Evolutionary conservation across 2,329 filamentous ascomycete species (phyloP).

Genomic region (Elsinoe ampelina): DNA sequence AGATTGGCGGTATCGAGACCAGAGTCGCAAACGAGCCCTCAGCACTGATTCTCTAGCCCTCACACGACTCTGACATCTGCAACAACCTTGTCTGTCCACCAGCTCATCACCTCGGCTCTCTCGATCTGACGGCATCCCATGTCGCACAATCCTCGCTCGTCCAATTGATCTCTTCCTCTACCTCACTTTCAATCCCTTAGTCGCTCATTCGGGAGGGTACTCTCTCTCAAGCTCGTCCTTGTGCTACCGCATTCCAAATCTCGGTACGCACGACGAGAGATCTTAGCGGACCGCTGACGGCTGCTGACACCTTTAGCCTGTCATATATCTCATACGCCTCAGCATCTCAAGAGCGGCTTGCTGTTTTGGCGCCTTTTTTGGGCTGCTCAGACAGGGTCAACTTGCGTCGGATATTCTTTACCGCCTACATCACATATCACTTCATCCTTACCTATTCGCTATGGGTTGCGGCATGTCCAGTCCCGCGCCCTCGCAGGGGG

Average conservation of each 20-base stretch:
- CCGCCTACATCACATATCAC: background rate
- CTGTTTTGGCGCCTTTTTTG: too few relatives aligned
- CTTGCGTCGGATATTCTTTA: background rate
- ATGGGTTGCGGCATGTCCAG: constrained; percentile 4
- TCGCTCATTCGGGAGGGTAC: background rate
- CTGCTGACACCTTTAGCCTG: background rate
- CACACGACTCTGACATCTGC: background rate
- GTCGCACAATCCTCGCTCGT: background rate
- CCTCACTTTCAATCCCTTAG: background rate
- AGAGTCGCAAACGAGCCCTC: background rate
- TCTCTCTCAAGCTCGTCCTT: background rate
- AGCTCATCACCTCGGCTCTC: background rate
- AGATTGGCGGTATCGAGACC: background rate
- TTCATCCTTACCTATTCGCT: background rate
- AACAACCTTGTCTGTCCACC: too few relatives aligned
- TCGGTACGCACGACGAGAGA: background rate
- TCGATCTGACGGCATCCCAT: background rate
- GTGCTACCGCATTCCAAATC: background rate
- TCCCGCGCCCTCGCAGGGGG: background rate
- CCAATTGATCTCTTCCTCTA: background rate
- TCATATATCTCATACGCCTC: background rate
- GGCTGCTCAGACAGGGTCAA: background rate
- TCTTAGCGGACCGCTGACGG: background rate
- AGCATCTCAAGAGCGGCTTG: too few relatives aligned
- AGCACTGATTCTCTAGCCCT: background rate